phyloP scores from a whole-genome alignment of 2,329 filamentous ascomycete species.

The Claviceps sp. region DNA sequence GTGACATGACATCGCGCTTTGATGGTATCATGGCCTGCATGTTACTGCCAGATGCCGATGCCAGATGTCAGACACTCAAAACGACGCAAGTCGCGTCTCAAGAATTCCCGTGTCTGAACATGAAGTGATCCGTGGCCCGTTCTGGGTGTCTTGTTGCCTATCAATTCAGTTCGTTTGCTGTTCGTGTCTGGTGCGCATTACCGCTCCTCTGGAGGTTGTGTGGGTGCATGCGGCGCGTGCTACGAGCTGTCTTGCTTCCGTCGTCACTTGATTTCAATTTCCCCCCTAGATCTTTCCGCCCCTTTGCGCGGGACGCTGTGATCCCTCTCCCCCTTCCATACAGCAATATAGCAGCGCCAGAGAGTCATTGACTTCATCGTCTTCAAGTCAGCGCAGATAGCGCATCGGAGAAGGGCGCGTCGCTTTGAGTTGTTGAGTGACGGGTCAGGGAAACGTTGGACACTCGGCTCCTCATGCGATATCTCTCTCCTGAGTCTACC shows the following conservation, averaged over 20 bases:
- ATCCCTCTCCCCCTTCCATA: background rate
- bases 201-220: constrained; percentile 3
- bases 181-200: constrained; percentile 4
- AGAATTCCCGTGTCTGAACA: too few species aligned
- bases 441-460: background rate
- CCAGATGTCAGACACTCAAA: too few species aligned
- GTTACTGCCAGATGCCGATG: too few species aligned
- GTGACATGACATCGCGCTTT: too few species aligned
- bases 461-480: background rate
- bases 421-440: background rate
- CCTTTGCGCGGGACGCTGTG: background rate
- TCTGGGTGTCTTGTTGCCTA: background rate
- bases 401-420: background rate
- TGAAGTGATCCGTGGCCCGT: too few species aligned
- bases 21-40: too few species aligned
- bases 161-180: background rate
- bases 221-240: constrained; percentile 1
- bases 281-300: background rate
- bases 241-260: background rate
- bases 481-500: background rate
- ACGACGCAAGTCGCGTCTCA: too few species aligned
- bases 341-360: background rate
- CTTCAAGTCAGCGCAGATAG: background rate
- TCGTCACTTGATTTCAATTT: background rate
- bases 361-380: background rate